phyloP scores from a whole-genome alignment of 2,329 filamentous ascomycete genomes.

The Alternaria longipes region DNA sequence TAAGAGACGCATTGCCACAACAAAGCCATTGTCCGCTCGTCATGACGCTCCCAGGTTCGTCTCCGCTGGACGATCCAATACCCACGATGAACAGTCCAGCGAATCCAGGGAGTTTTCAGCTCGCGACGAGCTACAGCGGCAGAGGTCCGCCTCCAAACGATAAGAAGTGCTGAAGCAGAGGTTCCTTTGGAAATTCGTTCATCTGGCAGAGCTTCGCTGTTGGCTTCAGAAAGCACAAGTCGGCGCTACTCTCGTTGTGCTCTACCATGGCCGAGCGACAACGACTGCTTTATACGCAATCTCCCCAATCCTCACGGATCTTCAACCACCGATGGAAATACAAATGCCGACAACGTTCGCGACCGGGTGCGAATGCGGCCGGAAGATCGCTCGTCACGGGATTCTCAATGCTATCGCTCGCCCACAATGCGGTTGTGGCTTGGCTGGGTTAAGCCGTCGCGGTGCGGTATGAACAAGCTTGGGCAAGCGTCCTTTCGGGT shows the following conservation, averaged over 20 bases:
- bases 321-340: background rate
- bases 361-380: background rate
- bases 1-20: background rate
- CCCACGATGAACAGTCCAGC: background rate
- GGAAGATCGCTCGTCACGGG: background rate
- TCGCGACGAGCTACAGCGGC: background rate
- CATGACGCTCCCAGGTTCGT: background rate
- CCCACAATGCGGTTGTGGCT: slow-evolving; percentile 3
- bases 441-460: slow-evolving; percentile 14
- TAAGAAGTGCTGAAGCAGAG: slow-evolving; percentile 26
- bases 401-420: background rate
- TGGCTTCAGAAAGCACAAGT: slow-evolving; percentile 4
- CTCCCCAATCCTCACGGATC: background rate
- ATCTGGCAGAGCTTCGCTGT: slow-evolving; percentile 38
- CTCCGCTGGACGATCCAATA: background rate
- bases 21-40: background rate
- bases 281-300: slow-evolving; percentile 8
- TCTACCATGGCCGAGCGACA: background rate
- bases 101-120: background rate
- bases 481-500: background rate
- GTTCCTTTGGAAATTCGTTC: slow-evolving; percentile 20
- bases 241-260: slow-evolving; percentile 23
- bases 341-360: background rate
- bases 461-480: background rate
- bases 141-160: slow-evolving; percentile 21